Evolutionary conservation across 352 stramenopile genomes (phyloP).

Genomic region (Blastocystis sp.): DNA sequence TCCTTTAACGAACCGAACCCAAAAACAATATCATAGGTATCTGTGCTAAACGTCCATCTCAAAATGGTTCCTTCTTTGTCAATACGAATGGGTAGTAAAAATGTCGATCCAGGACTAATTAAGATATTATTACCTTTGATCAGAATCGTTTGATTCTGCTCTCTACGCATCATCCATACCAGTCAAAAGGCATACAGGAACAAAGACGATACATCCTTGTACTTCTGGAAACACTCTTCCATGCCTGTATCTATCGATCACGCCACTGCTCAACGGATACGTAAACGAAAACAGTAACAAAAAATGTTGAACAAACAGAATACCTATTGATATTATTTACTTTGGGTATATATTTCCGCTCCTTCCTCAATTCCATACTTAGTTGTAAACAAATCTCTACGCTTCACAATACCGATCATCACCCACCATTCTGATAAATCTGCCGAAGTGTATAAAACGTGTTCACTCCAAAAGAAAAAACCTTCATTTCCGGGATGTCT

Average conservation of each 20-base stretch:
- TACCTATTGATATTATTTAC: background rate
- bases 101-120: background rate
- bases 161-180: background rate
- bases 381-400: conserved; percentile 18
- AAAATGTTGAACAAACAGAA: background rate
- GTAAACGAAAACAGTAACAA: background rate
- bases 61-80: background rate
- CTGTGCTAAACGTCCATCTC: background rate
- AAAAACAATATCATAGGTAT: background rate
- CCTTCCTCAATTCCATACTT: background rate
- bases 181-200: background rate
- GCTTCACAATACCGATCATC: background rate
- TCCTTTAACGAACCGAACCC: background rate
- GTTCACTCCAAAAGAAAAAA: background rate
- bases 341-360: background rate
- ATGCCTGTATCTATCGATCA: background rate
- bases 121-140: background rate
- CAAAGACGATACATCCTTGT: background rate
- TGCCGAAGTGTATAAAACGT: background rate
- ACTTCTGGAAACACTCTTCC: background rate
- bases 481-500: background rate
- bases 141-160: background rate
- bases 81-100: background rate
- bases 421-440: background rate
- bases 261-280: background rate